phyloP scores from a whole-genome alignment of 2,329 filamentous ascomycete species.

The Diaporthe humulicola region DNA sequence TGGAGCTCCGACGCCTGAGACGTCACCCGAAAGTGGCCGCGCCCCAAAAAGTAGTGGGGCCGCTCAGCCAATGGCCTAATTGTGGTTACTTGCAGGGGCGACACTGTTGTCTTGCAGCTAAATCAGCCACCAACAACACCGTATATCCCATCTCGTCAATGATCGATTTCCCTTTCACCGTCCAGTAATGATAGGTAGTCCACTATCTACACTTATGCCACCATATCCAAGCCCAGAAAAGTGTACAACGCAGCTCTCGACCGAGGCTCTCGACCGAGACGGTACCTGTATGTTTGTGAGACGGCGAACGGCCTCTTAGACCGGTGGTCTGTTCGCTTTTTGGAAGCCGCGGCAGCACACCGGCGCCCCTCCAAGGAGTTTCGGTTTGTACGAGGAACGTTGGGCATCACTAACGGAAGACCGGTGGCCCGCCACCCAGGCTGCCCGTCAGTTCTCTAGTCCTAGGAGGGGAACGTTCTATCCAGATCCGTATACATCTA shows the following conservation, averaged over 20 bases:
- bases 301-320: background rate
- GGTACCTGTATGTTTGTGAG: background rate
- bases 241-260: background rate
- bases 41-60: conserved; percentile 11
- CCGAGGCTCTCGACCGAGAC: too few species aligned
- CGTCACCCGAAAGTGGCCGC: conserved; percentile 30
- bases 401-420: background rate
- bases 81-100: conserved; percentile 1
- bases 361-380: background rate
- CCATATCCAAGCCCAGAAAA: background rate
- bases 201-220: background rate
- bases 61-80: conserved; percentile 32
- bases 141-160: background rate
- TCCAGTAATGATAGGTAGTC: background rate
- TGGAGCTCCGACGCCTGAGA: conserved; percentile 30
- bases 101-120: background rate
- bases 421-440: background rate
- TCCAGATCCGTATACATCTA: too few species aligned
- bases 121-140: background rate
- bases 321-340: background rate
- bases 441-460: background rate
- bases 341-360: too few species aligned
- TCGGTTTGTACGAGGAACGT: background rate
- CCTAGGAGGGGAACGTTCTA: background rate
- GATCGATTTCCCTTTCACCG: background rate